Base-by-base conservation (phyloP, 1,139 yeast species). In the Magnusiomyces sp. region DNA sequence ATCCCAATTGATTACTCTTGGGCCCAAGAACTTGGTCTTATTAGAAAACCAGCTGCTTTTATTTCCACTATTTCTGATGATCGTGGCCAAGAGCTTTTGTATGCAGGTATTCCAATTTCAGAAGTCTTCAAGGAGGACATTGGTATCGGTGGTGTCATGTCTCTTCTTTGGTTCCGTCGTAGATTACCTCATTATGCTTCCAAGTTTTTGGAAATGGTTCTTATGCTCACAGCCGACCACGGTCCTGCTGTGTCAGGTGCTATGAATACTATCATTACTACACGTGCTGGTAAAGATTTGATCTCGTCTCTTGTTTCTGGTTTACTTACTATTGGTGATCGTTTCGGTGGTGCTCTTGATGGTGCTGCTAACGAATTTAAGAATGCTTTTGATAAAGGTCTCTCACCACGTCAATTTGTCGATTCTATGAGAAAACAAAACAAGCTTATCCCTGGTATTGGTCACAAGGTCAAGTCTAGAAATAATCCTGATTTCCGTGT, bases 241-340 rank as follows among this genome's bases (percentile, higher is more conserved):
- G 75, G 75, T 53, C 75, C 75, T 23, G 75, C 75, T 45, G 75
- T 71, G 33, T 65, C 71, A 32, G 75, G 75, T 53, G 75, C 75
- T 50, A 71, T 71, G 75, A 71, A 71, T 64, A 72, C 76, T 47
- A 71, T 71, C 55, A 69, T 71, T 58, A 71, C 75, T 40, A 71
- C 75, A 42, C 69, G 75, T 57, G 75, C 75, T 27, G 75, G 75
- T 47, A 72, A 72, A 61, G 76, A 71, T 53, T 63, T 71, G 48
- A 71, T 71, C 53, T 71, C 75, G 23, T 71, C 75, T 19, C 64
- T 71, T 46, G 76, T 72, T 9, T 60, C 74, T 39, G 75, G 75
- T 58, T 61, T 71, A 50, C 61, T 71, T 53, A 71, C 75, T 48
- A 71, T 71, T 50, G 75, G 75, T 39, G 69, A 72, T 43, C 69